These are phyloP conservation scores for Pseudoscleropodium purum DNA, from an alignment of 225 moss, liverwort and hornwort genomes.

Conservation along the genomic window DNA sequence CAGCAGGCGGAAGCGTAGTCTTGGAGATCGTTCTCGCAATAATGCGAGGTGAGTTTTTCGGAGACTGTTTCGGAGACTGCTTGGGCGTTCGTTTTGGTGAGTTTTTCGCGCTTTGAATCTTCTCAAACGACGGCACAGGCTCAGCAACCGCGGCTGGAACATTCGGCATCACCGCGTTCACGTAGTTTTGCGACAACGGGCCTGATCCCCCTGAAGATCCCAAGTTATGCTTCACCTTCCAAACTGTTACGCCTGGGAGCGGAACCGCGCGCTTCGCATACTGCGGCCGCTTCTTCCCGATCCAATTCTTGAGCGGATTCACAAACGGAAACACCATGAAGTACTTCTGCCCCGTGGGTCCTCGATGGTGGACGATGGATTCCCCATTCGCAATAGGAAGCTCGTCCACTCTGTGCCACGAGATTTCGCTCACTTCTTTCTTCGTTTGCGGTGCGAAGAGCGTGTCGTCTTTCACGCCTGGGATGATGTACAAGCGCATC, in stretches of 20 bases:
- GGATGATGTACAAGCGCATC: slow-evolving; percentile 86
- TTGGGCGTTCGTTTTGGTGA: not conserved
- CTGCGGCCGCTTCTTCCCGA: slow-evolving; percentile 31
- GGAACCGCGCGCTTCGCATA: slow-evolving; percentile 14
- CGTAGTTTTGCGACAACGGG: slow-evolving; percentile 18
- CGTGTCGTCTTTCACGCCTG: slow-evolving; percentile 70
- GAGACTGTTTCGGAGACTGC: not conserved
- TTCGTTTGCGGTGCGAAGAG: slow-evolving; percentile 79
- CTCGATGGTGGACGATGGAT: slow-evolving; percentile 73
- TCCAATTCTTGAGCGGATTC: slow-evolving; percentile 56
- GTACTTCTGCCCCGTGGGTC: slow-evolving; percentile 85
- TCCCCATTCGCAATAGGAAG: slow-evolving; percentile 77
- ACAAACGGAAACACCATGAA: slow-evolving; percentile 97
- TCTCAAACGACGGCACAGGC: slow-evolving; percentile 11
- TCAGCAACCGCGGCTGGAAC: slow-evolving; percentile 23
- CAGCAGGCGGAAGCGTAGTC: not conserved
- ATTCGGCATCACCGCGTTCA: slow-evolving; percentile 21
- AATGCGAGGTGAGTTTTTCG: not conserved
- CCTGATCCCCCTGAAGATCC: slow-evolving; percentile 40
- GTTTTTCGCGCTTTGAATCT: not conserved
- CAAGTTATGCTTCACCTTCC: slow-evolving; percentile 70
- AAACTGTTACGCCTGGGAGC: slow-evolving; percentile 50
- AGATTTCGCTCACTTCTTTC: slow-evolving; percentile 98
- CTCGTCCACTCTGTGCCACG: slow-evolving; percentile 95
- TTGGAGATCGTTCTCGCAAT: not conserved